Evolutionary conservation across 2,329 filamentous ascomycete species (phyloP), one percentile per base, ranked within the genome.

Genomic region (Fusarium ambrosium): DNA sequence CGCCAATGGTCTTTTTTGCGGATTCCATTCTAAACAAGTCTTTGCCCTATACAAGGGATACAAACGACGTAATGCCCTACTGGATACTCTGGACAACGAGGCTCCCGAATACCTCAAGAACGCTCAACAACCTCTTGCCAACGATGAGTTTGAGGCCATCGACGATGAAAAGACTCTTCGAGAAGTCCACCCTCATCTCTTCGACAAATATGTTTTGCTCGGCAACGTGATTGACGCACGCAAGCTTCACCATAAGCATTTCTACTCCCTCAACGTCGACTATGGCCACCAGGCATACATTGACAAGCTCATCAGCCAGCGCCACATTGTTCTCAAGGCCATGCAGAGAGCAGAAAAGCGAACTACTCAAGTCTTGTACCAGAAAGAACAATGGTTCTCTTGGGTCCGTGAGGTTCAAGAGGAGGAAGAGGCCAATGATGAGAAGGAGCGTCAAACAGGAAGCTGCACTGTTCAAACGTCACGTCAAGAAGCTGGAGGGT

Each of bases 361-460:
- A 13, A 72, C 62, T 24, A 56, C 70, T n/a, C 5, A 76, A 24
- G 66, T 80, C 1, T 55, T 77, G 4, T 79, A 79, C 9, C 60
- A 71, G 61, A 79, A 78, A 14, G 77, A 77, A 16, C 58, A 73
- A 14, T 80, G 78, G 77, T 78, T 73, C 24, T 16, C 65, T 1
- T 80, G 78, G 79, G 77, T 79, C 2, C 73, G 74, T 7, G 10
- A 77, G n/a, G 74, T 56, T 1, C 77, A 79, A 10, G 75, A 78
- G 3, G 72, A 73, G 2, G 73, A 80, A 29, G 78, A 80, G 16
- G 74, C 69, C 1, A 77, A 51, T 11, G 71, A 72, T 0, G 79
- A 80, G 1, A 80, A 79, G 62, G 77, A 79, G 53, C 79, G 20
- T 80, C 53, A 79, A 77, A 5, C 78, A 74, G 22, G 79, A 81